Base-by-base conservation (phyloP, 495 filamentous ascomycete genomes). In the Pseudomonodictys pantanalensis region DNA sequence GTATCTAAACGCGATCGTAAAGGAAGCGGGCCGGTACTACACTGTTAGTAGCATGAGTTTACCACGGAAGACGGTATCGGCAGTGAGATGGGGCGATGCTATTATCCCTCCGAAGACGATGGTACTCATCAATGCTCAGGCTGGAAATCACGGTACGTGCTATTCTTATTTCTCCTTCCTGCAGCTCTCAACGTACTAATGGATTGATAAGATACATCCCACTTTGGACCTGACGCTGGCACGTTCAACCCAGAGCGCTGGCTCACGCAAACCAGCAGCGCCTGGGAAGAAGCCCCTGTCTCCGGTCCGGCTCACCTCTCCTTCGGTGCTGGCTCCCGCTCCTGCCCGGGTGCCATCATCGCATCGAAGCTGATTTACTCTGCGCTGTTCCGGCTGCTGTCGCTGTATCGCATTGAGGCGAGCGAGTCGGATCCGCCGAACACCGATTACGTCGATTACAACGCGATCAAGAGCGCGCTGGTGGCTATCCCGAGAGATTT, bases 1-100 rank as follows among this genome's bases (percentile, higher is more conserved):
- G n/a, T 88, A 86, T 57, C 71, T 88, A 17, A 83, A 83, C 0
- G 85, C 85, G 0, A 65, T 88, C 46, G 83, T 82, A 50, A 81
- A 81, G 46, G 81, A 84, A 58, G 79, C 79, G 2, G 77, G 70
- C 0, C 67, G 81, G 7, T 84, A 77, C 58, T 84, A 82, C 51
- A 81, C 81, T 3, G 79, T 81, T 30, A 77, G 73, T 61, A 67
- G 77, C 0, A 81, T 83, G 78, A 78, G 75, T 47, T 62, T 81
- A 17, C 79, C 79, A 2, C 61, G 81, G 26, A 80, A 80, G 65
- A 82, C 78, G 0, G 72, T 76, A 1, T 75, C 71, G 0, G 80
- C 81, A 52, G 72, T 83, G 8, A 72, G 77, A 5, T 83, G 79
- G 79, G 75, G 81, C 46, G 79, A 78, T 7, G 78, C 78, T 10